These are phyloP conservation scores for Solanum clarkiae DNA, from an alignment of 257 asterid genomes.

Conservation along the genomic window DNA sequence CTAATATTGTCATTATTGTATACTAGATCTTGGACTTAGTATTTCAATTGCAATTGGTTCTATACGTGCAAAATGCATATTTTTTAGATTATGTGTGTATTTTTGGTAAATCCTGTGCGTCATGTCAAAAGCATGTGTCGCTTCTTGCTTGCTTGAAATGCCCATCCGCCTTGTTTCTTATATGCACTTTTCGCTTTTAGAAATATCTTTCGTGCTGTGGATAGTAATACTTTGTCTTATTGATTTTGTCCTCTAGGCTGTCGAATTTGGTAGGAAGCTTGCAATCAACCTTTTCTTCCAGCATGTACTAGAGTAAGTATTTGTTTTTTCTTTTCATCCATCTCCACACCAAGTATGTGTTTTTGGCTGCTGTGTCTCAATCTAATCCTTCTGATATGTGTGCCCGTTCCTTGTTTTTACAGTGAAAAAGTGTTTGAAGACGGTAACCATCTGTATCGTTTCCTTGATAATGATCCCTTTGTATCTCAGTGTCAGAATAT, in stretches of 20 bases:
- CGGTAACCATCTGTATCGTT: slow-evolving; percentile 67
- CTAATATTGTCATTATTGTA: neutral
- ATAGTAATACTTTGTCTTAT: neutral
- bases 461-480: slow-evolving; percentile 72
- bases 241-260: slow-evolving; percentile 43
- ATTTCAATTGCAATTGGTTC: neutral
- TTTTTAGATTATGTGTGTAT: neutral
- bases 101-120: neutral
- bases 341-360: neutral
- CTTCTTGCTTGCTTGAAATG: neutral
- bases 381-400: neutral
- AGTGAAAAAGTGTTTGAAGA: slow-evolving; percentile 76
- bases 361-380: neutral
- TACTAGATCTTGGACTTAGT: neutral
- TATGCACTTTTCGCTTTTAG: neutral
- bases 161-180: neutral
- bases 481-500: slow-evolving; percentile 75
- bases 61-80: neutral
- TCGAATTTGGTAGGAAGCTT: slow-evolving; percentile 82
- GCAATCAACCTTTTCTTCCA: slow-evolving; percentile 57
- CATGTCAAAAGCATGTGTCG: neutral
- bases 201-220: neutral
- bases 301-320: slow-evolving; percentile 64
- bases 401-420: neutral
- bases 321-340: neutral